Conservation (phyloP, 2,329 filamentous ascomycete species). For the Cercospora sp. region DNA sequence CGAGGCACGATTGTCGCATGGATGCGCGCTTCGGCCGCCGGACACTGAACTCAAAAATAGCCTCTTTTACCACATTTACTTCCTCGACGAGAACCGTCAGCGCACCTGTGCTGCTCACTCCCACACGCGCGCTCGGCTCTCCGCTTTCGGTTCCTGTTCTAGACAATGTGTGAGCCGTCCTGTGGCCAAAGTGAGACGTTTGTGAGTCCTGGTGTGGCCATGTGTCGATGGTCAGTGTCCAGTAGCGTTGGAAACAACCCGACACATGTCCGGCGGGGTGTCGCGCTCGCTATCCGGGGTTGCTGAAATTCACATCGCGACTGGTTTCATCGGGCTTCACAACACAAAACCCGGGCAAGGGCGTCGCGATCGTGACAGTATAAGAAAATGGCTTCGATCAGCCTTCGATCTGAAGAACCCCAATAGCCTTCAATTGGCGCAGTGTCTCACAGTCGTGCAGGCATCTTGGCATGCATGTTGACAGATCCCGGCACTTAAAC, state of each 20-base stretch:
- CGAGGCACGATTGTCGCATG: conserved; percentile 11
- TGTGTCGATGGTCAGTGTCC: not conserved
- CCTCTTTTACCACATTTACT: not conserved
- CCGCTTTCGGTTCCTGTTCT: conserved; percentile 6
- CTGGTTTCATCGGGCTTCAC: not conserved
- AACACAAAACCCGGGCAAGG: not conserved
- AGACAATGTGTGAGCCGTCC: not conserved
- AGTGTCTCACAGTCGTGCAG: not conserved
- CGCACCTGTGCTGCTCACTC: not conserved
- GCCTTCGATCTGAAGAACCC: not conserved
- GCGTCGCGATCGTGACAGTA: conserved; percentile 7
- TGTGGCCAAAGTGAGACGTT: not conserved
- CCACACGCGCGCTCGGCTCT: conserved; percentile 3
- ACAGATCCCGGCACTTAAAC: not conserved
- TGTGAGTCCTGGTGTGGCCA: not conserved
- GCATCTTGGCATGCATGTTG: not conserved
- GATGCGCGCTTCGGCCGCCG: conserved; percentile 12
- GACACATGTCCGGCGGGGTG: not conserved
- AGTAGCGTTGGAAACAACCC: not conserved
- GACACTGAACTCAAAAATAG: conserved; percentile 20
- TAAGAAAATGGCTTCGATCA: not conserved
- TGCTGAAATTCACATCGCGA: not conserved
- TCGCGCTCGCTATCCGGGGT: conserved; percentile 6
- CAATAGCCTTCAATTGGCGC: not conserved
- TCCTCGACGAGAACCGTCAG: not conserved